phyloP scores from a whole-genome alignment of 192 early-diverging fungal genomes.

The Backusella morwellensis region DNA sequence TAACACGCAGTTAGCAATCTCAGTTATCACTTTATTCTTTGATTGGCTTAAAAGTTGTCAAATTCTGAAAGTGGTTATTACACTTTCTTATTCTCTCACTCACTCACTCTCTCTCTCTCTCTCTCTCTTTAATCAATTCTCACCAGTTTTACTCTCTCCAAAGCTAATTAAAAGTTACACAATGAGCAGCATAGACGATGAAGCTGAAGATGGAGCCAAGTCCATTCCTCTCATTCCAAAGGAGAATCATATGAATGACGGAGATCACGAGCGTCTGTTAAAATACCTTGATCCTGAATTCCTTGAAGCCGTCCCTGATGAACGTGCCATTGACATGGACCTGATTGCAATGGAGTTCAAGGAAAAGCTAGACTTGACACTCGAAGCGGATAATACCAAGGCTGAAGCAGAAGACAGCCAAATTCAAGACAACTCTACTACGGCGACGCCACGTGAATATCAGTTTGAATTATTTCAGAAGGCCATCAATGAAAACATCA shows the following conservation, averaged over 20 bases:
- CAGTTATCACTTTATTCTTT: no score
- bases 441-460: slow-evolving; percentile 67
- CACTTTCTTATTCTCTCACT: no score
- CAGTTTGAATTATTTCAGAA: slow-evolving; percentile 74
- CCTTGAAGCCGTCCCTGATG: slow-evolving; percentile 1
- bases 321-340: background rate
- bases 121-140: no score
- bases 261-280: background rate
- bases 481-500: slow-evolving; percentile 71
- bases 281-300: slow-evolving; percentile 4
- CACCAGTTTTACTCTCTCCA: no score
- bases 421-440: background rate
- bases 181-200: background rate
- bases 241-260: slow-evolving; percentile 14
- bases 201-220: background rate
- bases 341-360: background rate
- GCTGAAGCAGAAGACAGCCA: background rate
- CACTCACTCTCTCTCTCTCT: no score
- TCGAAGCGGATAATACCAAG: background rate
- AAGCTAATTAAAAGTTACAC: background rate
- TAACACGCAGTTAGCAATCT: no score
- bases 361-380: background rate
- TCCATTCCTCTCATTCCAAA: background rate
- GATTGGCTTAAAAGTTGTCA: no score
- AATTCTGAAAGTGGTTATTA: no score